A percentile compares a stretch with the other conserved stretches of the same genome.
Evolutionary conservation across 2,329 filamentous ascomycete species (phyloP).

Genomic region (Metarhizium rileyi): DNA sequence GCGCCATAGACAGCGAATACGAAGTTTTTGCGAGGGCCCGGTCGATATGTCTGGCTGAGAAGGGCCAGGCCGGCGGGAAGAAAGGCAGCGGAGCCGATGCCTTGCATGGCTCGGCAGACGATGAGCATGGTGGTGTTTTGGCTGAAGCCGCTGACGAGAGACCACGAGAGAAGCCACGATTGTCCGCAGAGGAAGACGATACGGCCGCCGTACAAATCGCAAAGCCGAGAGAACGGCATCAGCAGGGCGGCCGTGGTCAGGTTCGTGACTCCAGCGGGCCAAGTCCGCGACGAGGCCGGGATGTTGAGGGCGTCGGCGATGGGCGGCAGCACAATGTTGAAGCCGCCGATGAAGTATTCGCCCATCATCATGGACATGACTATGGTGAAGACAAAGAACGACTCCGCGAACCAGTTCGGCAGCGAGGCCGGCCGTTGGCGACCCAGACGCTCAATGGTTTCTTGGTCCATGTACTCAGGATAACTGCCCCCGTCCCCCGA

Average conservation of each 20-base stretch:
- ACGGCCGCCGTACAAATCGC: slow-evolving; percentile 54
- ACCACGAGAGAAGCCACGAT: slow-evolving; percentile 59
- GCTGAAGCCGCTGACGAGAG: slow-evolving; percentile 60
- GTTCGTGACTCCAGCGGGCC: slow-evolving; percentile 55
- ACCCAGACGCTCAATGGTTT: slow-evolving; percentile 49
- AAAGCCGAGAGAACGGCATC: slow-evolving; percentile 51
- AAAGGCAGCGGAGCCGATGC: slow-evolving; percentile 63
- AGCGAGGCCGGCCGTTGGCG: slow-evolving; percentile 51
- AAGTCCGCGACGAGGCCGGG: slow-evolving; percentile 48
- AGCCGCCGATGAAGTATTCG: slow-evolving; percentile 72
- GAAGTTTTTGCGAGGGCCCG: slow-evolving; percentile 62
- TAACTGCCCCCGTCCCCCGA: background rate
- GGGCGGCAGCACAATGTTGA: slow-evolving; percentile 61
- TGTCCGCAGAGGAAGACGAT: slow-evolving; percentile 50
- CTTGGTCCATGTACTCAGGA: slow-evolving; percentile 10
- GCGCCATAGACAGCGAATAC: slow-evolving; percentile 52
- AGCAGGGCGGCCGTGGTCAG: slow-evolving; percentile 47
- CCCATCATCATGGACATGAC: slow-evolving; percentile 54
- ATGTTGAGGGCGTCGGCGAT: slow-evolving; percentile 54
- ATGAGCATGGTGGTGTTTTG: slow-evolving; percentile 60
- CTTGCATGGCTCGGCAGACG: slow-evolving; percentile 63
- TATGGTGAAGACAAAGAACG: slow-evolving; percentile 52
- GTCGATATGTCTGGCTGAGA: slow-evolving; percentile 59
- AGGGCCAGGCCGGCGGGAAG: slow-evolving; percentile 59
- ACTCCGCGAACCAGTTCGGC: slow-evolving; percentile 40